Evolutionary conservation across 495 filamentous ascomycete genomes (phyloP).

Genomic region (Neurospora sp.): DNA sequence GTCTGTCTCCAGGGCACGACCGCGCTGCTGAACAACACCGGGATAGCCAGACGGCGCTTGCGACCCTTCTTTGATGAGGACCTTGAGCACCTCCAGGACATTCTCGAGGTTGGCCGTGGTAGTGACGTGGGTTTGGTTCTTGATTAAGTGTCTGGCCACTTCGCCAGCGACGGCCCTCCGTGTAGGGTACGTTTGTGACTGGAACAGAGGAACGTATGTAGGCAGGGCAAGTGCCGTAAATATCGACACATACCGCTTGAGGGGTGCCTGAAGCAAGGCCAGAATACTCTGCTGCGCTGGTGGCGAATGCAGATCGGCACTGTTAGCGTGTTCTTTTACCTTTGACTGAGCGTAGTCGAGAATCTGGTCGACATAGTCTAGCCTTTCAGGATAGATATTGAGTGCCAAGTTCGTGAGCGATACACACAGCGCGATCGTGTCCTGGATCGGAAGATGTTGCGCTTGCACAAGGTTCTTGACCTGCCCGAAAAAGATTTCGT

Average conservation of each 20-base stretch:
- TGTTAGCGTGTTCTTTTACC: constrained; percentile 81
- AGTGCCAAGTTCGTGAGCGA: constrained; percentile 88
- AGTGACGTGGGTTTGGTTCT: constrained; percentile 67
- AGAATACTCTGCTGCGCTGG: constrained; percentile 82
- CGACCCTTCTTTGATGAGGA: constrained; percentile 84
- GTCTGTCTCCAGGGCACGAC: constrained; percentile 65
- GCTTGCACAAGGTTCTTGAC: constrained; percentile 86
- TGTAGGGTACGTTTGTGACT: constrained; percentile 88
- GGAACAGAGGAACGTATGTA: constrained; percentile 79
- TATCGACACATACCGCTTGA: constrained; percentile 81
- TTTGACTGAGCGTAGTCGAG: constrained; percentile 82
- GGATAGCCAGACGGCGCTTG: constrained; percentile 79
- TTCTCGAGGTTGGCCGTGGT: constrained; percentile 74
- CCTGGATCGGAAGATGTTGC: constrained; percentile 84
- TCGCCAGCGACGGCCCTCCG: constrained; percentile 83
- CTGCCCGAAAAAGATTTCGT: constrained; percentile 96
- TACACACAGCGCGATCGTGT: constrained; percentile 84
- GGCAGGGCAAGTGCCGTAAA: constrained; percentile 90
- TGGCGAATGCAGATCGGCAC: constrained; percentile 83
- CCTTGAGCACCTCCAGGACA: constrained; percentile 75
- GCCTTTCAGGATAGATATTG: constrained; percentile 83
- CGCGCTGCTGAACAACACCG: constrained; percentile 56
- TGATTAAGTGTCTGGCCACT: constrained; percentile 66
- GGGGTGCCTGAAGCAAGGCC: constrained; percentile 74
- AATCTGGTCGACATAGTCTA: constrained; percentile 95